phyloP scores from a whole-genome alignment of 371 early-diverging fungal genomes.

The Apophysomyces trapeziformis region DNA sequence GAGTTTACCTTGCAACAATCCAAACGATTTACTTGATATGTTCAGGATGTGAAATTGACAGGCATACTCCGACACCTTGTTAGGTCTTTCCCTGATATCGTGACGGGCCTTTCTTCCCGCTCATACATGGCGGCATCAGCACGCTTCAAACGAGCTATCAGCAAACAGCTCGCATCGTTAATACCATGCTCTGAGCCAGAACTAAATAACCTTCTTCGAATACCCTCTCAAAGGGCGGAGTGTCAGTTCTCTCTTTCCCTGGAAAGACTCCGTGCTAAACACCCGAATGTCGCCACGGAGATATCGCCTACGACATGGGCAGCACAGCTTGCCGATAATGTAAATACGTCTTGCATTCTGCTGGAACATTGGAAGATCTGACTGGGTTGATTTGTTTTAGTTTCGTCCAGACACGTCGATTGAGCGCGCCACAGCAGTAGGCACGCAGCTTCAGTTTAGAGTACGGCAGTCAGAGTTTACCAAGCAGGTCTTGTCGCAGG shows the following conservation, averaged over 20 bases:
- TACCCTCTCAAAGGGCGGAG: conserved; percentile 25
- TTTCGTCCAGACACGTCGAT: conserved; percentile 43
- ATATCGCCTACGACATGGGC: conserved; percentile 53
- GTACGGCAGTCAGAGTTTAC: conserved; percentile 59
- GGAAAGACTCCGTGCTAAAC: conserved; percentile 24
- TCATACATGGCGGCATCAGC: conserved; percentile 22
- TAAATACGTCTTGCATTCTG: conserved; percentile 14
- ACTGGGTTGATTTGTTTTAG: conserved; percentile 10
- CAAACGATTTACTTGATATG: too few relatives aligned
- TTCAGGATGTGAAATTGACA: too few relatives aligned
- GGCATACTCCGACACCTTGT: neutral
- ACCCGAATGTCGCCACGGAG: conserved; percentile 4
- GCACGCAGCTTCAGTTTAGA: conserved; percentile 77
- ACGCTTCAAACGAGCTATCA: conserved; percentile 53
- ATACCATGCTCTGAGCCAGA: conserved; percentile 19
- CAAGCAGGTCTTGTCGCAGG: conserved; percentile 54
- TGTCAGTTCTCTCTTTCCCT: conserved; percentile 39
- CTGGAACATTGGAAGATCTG: neutral
- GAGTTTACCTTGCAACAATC: too few relatives aligned
- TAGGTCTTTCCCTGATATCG: too few relatives aligned
- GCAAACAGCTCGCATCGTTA: conserved; percentile 34
- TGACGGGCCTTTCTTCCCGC: neutral
- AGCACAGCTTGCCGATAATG: conserved; percentile 57
- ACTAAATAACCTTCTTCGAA: conserved; percentile 20
- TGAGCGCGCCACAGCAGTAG: conserved; percentile 55